Conservation (phyloP, 768 basidiomycete genomes). For the Leccinum disarticulatum region DNA sequence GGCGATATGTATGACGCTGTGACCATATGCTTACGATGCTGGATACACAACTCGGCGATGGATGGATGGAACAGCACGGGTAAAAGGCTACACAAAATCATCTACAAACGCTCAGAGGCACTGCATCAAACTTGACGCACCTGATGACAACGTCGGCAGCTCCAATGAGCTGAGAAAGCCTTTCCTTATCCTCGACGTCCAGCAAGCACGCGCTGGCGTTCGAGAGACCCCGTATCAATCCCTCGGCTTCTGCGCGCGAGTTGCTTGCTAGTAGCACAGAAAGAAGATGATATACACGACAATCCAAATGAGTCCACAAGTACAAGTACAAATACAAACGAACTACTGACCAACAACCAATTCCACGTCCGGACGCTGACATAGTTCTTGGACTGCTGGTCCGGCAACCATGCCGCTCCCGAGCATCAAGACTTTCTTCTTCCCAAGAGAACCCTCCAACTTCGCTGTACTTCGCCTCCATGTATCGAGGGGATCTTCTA, state of each 20-base stretch:
- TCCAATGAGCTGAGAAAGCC: slow-evolving; percentile 52
- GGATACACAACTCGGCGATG: slow-evolving; percentile 74
- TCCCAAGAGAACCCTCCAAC: slow-evolving; percentile 25
- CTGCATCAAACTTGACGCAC: slow-evolving; percentile 41
- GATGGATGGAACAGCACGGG: slow-evolving; percentile 72
- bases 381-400: slow-evolving; percentile 79
- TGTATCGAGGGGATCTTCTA: slow-evolving; percentile 49
- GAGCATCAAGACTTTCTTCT: slow-evolving; percentile 74
- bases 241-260: slow-evolving; percentile 54
- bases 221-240: slow-evolving; percentile 40
- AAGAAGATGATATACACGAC: slow-evolving; percentile 8
- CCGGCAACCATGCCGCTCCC: slow-evolving; percentile 97
- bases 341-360: slow-evolving; percentile 70
- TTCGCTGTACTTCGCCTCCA: slow-evolving; percentile 33
- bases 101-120: not conserved
- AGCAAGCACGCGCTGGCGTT: slow-evolving; percentile 57
- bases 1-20: slow-evolving; percentile 90
- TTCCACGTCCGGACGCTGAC: slow-evolving; percentile 58
- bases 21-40: slow-evolving; percentile 70
- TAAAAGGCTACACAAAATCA: slow-evolving; percentile 54
- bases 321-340: slow-evolving; percentile 6
- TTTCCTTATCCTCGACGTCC: slow-evolving; percentile 53
- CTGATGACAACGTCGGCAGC: slow-evolving; percentile 82
- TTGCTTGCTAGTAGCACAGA: slow-evolving; percentile 62
- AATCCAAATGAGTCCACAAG: slow-evolving; percentile 18